A percentile compares a stretch with the other conserved stretches of the same genome.
Conservation (phyloP, 73 alveolate genomes). For the Blepharisma stoltei region DNA sequence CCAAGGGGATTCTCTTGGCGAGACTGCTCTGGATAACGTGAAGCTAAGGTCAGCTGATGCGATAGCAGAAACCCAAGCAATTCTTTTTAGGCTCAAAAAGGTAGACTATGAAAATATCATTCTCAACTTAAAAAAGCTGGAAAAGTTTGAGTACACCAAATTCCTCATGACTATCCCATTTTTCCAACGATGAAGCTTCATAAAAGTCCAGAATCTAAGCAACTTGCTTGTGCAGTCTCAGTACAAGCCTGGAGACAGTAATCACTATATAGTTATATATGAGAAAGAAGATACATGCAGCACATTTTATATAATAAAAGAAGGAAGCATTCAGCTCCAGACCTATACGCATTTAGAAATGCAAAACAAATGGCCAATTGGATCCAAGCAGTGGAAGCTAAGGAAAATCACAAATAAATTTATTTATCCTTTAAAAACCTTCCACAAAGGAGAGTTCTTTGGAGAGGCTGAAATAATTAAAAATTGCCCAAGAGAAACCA, state of each 20-base stretch:
- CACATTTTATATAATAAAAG: conserved; percentile 7
- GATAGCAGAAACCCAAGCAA: not conserved
- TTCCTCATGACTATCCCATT: not conserved
- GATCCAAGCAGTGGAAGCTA: not conserved
- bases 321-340: not conserved
- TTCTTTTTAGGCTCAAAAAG: not conserved
- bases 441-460: not conserved
- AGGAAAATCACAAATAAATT: not conserved
- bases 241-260: not conserved
- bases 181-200: not conserved
- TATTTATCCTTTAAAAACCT: not conserved
- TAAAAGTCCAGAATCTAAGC: conserved; percentile 16
- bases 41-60: not conserved
- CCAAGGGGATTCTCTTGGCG: not conserved
- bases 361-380: not conserved
- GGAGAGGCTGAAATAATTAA: conserved; percentile 3
- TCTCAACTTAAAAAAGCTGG: conserved; percentile 13
- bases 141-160: not conserved
- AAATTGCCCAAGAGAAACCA: not conserved
- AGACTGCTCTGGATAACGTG: conserved; percentile 20
- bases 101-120: conserved; percentile 11
- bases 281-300: conserved; percentile 9
- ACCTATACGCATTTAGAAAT: not conserved
- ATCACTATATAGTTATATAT: not conserved
- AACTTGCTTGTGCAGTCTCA: not conserved